Conservation (phyloP, 208 protist genomes). For the Trypanosoma platydactyli region DNA sequence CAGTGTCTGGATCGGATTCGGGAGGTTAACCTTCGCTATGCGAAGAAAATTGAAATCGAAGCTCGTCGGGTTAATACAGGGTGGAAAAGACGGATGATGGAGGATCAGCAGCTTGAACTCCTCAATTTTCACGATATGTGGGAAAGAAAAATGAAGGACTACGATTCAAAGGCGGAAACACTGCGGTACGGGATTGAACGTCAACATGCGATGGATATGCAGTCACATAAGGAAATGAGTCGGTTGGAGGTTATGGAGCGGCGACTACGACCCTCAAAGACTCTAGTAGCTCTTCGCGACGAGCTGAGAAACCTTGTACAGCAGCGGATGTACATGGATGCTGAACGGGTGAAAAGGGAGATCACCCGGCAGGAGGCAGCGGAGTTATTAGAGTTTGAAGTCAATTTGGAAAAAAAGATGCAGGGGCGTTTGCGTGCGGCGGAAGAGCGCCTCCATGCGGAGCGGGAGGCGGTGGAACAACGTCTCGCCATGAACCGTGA, state of each 20-base stretch:
- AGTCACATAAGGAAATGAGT: conserved; percentile 27
- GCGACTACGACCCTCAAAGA: conserved; percentile 12
- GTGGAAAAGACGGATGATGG: conserved; percentile 30
- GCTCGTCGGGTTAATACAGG: conserved; percentile 26
- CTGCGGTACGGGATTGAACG: conserved; percentile 32
- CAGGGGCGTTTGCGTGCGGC: conserved; percentile 24
- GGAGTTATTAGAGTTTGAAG: conserved; percentile 31
- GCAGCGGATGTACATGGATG: conserved; percentile 47
- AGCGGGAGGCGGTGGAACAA: conserved; percentile 30
- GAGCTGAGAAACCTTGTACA: conserved; percentile 33
- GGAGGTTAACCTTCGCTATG: conserved; percentile 43
- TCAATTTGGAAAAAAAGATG: conserved; percentile 23
- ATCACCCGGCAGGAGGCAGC: conserved; percentile 31
- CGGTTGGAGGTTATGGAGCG: conserved; percentile 19
- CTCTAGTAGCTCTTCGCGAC: conserved; percentile 29
- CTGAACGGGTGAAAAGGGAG: conserved; percentile 32
- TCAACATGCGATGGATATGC: conserved; percentile 33
- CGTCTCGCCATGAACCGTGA: conserved; percentile 28
- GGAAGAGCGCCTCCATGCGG: conserved; percentile 17
- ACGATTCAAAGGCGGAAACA: conserved; percentile 35
- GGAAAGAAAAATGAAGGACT: conserved; percentile 34
- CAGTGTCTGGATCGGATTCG: conserved; percentile 52
- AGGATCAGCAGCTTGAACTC: conserved; percentile 38
- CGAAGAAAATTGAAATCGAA: conserved; percentile 35
- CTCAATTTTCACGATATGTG: conserved; percentile 42